A percentile compares a stretch with the other conserved stretches of the same genome.
Evolutionary conservation across 805 yeast genomes (phyloP).

Genomic region (Komagataella phaffii): DNA sequence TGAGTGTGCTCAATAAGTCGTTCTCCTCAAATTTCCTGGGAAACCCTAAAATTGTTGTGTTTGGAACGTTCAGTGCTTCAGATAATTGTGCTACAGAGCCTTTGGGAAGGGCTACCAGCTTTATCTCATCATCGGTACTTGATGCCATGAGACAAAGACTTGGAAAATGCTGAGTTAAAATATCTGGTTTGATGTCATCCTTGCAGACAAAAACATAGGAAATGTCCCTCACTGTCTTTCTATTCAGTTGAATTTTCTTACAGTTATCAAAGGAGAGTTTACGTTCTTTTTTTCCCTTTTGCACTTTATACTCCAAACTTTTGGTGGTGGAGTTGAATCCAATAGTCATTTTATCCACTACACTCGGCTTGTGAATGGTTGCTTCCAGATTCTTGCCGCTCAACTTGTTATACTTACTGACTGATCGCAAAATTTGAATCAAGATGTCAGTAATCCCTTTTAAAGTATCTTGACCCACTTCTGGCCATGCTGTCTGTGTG

Average conservation of each 20-base stretch:
- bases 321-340: conserved; percentile 48
- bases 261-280: conserved; percentile 5
- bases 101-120: conserved; percentile 47
- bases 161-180: conserved; percentile 47
- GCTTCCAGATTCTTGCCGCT: conserved; percentile 1
- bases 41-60: conserved; percentile 22
- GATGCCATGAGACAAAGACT: conserved; percentile 34
- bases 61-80: conserved; percentile 14
- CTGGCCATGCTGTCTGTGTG: conserved; percentile 31
- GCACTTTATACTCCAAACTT: conserved; percentile 30
- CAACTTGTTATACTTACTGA: conserved; percentile 13
- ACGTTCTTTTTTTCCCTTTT: background rate
- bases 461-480: conserved; percentile 18
- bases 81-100: conserved; percentile 21
- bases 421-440: conserved; percentile 10
- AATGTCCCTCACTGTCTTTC: conserved; percentile 7
- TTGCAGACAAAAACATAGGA: conserved; percentile 47
- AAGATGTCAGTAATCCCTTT: conserved; percentile 17
- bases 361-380: conserved; percentile 13
- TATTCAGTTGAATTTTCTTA: conserved; percentile 5
- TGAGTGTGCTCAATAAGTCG: conserved; percentile 5
- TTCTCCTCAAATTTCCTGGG: conserved; percentile 17
- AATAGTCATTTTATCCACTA: conserved; percentile 14
- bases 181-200: conserved; percentile 34
- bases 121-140: conserved; percentile 22